Conservation (phyloP, 495 filamentous ascomycete species). For the Hypoxylon subgilvum region DNA sequence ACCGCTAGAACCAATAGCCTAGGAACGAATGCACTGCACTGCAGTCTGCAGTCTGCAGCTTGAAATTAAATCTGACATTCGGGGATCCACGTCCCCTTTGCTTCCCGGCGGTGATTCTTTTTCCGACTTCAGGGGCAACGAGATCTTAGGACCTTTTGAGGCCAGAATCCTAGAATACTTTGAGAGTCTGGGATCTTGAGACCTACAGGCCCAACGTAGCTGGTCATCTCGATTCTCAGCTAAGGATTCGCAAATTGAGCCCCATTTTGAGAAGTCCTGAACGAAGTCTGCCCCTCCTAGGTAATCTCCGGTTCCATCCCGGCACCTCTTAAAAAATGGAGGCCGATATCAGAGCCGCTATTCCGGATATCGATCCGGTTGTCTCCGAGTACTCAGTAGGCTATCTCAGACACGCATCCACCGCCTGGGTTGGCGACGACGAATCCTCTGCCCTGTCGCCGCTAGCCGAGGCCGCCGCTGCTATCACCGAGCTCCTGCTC, state of each 20-base stretch:
- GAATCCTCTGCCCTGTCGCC: slow-evolving; percentile 72
- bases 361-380: slow-evolving; percentile 88
- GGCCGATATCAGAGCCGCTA: slow-evolving; percentile 81
- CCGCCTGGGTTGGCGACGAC: slow-evolving; percentile 76
- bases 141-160: slow-evolving; percentile 9
- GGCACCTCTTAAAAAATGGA: slow-evolving; percentile 68
- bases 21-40: neutral
- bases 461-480: slow-evolving; percentile 80
- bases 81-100: slow-evolving; percentile 20
- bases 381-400: slow-evolving; percentile 93
- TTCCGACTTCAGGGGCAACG: slow-evolving; percentile 19
- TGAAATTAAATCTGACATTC: slow-evolving; percentile 29
- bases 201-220: too few relatives aligned
- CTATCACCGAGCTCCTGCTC: slow-evolving; percentile 82
- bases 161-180: neutral
- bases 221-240: too few relatives aligned
- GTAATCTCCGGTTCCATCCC: slow-evolving; percentile 21
- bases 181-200: too few relatives aligned
- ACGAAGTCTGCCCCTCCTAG: slow-evolving; percentile 4
- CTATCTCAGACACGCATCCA: slow-evolving; percentile 91
- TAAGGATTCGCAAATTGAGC: slow-evolving; percentile 28
- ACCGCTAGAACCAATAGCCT: neutral
- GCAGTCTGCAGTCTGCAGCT: slow-evolving; percentile 12
- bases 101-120: slow-evolving; percentile 4
- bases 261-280: slow-evolving; percentile 21